A percentile compares a stretch with the other conserved stretches of the same genome.
Conservation (phyloP, 257 asterid genomes). For the Solanum appendiculatum region DNA sequence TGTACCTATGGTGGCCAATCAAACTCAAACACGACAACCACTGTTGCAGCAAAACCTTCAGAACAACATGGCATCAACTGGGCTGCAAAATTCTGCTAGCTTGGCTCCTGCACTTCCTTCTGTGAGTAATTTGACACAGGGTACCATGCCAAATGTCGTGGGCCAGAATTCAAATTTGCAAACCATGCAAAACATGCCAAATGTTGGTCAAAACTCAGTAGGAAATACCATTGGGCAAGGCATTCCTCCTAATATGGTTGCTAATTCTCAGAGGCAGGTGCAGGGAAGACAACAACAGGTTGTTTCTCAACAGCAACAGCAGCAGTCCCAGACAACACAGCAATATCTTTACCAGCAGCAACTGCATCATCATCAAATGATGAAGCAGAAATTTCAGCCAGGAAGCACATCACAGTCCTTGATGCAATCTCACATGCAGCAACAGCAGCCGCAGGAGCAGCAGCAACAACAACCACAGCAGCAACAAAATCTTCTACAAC, state of each 20-base stretch:
- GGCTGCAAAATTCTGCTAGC: constrained; percentile 60
- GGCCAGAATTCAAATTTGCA: constrained; percentile 72
- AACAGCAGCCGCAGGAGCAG: constrained; percentile 34
- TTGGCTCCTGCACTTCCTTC: constrained; percentile 51
- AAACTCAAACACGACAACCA: constrained; percentile 75
- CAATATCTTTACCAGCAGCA: constrained; percentile 73
- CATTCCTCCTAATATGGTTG: constrained; percentile 55
- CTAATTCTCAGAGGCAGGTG: constrained; percentile 75
- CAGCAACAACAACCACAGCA: constrained; percentile 47
- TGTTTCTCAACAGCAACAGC: constrained; percentile 62
- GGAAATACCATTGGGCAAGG: constrained; percentile 75
- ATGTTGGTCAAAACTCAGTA: constrained; percentile 39
- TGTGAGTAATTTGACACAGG: constrained; percentile 53
- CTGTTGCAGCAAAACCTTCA: constrained; percentile 57
- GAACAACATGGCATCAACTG: constrained; percentile 53
- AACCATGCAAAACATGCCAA: constrained; percentile 55
- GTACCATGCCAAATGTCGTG: constrained; percentile 48
- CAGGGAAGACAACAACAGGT: constrained; percentile 69
- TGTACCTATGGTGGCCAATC: constrained; percentile 51
- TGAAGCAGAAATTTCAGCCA: constrained; percentile 69
- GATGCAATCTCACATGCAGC: constrained; percentile 66
- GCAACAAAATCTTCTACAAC: constrained; percentile 56
- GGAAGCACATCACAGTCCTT: constrained; percentile 57
- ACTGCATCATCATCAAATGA: constrained; percentile 55
- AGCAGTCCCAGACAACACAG: constrained; percentile 65